Evolutionary conservation across 1,284 basidiomycete species (phyloP), one percentile per base, ranked within the genome.

Genomic region (Lentinula novae-zelandiae): DNA sequence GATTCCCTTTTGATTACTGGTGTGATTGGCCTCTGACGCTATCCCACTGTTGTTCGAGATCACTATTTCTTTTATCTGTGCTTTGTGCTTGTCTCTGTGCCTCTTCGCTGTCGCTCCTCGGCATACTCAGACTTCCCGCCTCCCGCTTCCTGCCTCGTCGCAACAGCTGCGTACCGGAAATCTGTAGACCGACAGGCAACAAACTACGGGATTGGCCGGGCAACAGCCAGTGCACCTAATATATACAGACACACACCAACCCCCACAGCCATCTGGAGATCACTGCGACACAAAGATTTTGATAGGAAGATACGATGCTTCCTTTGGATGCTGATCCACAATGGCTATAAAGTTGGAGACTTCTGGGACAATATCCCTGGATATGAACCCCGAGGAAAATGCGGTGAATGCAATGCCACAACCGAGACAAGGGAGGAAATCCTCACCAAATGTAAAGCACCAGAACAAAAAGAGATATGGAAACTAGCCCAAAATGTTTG

Each of bases 271-370:
- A 27, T 64, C 65, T 63, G 40, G 17, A 17, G 22, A 33, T 44
- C 58, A 3, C 34, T 62, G 0, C n/a, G 63, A 5, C 36, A 57
- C 12, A 64, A 62, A 49, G 63, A 69, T 52, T 40, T 72, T 22
- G 13, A 59, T 0, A 57, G 64, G 3, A 61, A 66, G 33, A 52
- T 62, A 0, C 8, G 62, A 1, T 63, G 66, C 49, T 75, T 72
- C 64, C 59, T 74, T 15, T 75, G 71, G 71, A 70, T 66, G 58
- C 13, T 59, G 1, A 67, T 69, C 3, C 71, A 75, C 50, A 64
- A 68, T 6, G 67, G 65, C 0, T 69, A 70, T 53, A 66, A 58
- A 40, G 53, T 71, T 0, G 74, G 73, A 0, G 17, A 60, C 1
- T 60, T 67, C 46, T 74, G 73, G 73, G n/a, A 42, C 17, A 17